Conservation (phyloP, 306 rosid genomes). For the Geum urbanum region DNA sequence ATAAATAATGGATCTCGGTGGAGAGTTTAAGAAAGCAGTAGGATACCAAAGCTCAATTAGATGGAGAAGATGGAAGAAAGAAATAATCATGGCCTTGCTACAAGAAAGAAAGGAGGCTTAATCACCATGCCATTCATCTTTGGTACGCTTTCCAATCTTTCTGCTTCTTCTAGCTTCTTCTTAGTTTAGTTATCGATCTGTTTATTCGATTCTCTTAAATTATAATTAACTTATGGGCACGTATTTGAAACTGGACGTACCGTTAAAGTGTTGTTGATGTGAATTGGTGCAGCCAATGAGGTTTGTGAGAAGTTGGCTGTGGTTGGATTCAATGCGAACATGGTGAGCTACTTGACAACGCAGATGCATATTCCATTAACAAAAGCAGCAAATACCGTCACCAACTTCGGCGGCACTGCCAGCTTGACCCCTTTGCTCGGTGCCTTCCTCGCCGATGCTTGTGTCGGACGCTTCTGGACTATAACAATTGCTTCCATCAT, state of each 20-base stretch:
- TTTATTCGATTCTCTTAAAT: neutral
- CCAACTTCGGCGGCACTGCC: conserved; percentile 78
- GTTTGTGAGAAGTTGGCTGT: conserved; percentile 84
- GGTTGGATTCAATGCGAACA: conserved; percentile 77
- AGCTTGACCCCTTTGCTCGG: conserved; percentile 91
- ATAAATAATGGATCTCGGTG: conserved; percentile 36
- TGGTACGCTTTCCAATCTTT: conserved; percentile 36
- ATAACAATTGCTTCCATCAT: conserved; percentile 63
- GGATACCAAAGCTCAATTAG: neutral
- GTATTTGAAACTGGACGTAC: no score
- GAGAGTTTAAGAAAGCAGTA: conserved; percentile 13
- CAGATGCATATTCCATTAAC: conserved; percentile 85
- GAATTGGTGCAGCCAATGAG: conserved; percentile 61
- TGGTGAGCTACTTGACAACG: conserved; percentile 81
- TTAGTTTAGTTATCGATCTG: neutral
- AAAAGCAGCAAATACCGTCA: conserved; percentile 83
- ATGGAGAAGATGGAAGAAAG: conserved; percentile 40
- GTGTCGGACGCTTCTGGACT: conserved; percentile 77
- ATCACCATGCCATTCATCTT: conserved; percentile 94
- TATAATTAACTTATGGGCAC: neutral
- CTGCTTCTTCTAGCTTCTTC: neutral
- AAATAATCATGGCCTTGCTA: conserved; percentile 22
- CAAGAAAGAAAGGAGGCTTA: conserved; percentile 67
- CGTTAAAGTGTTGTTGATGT: neutral
- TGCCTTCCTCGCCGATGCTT: conserved; percentile 83